Conservation (phyloP, 441 rosid genomes). For the Eruca vesicaria region DNA sequence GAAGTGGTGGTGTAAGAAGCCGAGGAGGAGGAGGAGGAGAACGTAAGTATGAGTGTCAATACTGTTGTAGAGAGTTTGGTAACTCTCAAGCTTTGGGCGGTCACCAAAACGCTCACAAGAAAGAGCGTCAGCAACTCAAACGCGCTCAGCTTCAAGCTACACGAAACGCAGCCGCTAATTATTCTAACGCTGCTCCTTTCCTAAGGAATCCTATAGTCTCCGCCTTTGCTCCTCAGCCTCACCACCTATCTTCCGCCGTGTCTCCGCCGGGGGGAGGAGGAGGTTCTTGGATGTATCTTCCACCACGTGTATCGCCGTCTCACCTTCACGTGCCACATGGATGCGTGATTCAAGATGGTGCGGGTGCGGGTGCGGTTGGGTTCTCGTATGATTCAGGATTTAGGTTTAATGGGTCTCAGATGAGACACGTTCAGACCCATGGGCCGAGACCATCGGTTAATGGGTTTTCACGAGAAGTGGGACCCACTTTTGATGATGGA, state of each 20-base stretch:
- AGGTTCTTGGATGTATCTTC: slow-evolving; percentile 75
- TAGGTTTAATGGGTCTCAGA: slow-evolving; percentile 36
- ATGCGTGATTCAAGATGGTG: too few relatives aligned
- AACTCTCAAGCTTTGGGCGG: slow-evolving; percentile 99
- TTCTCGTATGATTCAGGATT: slow-evolving; percentile 44
- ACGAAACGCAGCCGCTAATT: slow-evolving; percentile 59
- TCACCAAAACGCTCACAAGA: slow-evolving; percentile 98
- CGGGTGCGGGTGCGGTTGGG: too few relatives aligned
- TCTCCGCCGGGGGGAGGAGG: slow-evolving; percentile 35
- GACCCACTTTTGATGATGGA: slow-evolving; percentile 62
- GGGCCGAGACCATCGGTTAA: slow-evolving; percentile 54
- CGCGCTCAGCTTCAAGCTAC: slow-evolving; percentile 90
- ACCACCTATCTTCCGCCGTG: slow-evolving; percentile 58
- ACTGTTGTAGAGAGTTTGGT: slow-evolving; percentile 88
- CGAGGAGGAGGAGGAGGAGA: slow-evolving; percentile 31
- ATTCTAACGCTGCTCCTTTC: slow-evolving; percentile 28
- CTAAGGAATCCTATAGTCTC: slow-evolving; percentile 80
- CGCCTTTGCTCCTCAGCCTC: slow-evolving; percentile 79
- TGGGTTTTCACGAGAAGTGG: slow-evolving; percentile 64
- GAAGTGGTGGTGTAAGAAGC: slow-evolving; percentile 16
- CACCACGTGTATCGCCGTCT: slow-evolving; percentile 55
- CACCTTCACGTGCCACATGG: slow-evolving; percentile 76
- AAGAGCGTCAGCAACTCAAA: slow-evolving; percentile 90
- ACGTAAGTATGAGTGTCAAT: slow-evolving; percentile 96
- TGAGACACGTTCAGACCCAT: slow-evolving; percentile 35